Evolutionary conservation across 495 filamentous ascomycete genomes (phyloP).

Genomic region (Penicillium daleae): DNA sequence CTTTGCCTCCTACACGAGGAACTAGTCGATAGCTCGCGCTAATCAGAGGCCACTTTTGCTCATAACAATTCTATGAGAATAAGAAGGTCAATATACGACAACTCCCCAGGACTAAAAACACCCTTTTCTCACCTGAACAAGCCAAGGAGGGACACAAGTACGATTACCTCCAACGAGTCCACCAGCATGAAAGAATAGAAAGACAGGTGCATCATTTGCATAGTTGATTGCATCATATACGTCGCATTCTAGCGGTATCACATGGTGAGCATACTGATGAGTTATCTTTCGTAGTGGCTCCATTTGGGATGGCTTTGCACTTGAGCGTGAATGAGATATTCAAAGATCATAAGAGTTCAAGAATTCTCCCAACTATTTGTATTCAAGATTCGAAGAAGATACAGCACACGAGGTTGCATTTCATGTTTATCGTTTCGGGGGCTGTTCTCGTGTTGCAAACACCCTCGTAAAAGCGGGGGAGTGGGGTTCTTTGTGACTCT

Average conservation of each 20-base stretch:
- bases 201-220: background rate
- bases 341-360: background rate
- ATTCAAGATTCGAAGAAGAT: background rate
- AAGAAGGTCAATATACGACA: background rate
- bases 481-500: background rate
- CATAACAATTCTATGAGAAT: background rate
- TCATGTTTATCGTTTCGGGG: background rate
- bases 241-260: background rate
- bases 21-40: constrained; percentile 4
- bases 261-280: background rate
- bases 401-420: background rate
- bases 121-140: constrained; percentile 7
- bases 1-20: background rate
- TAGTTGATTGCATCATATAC: background rate
- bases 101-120: no score
- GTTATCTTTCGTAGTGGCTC: constrained; percentile 2
- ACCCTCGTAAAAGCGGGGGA: constrained; percentile 5
- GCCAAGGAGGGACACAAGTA: background rate
- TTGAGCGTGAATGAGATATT: background rate
- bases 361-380: background rate
- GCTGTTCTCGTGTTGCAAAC: background rate
- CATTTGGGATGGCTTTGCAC: background rate
- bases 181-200: background rate
- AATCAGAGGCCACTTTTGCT: constrained; percentile 5
- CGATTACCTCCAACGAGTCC: background rate